Percentiles rank a stretch among this genome's conserved stretches.
These are phyloP conservation scores for Goffeauzyma gilvescens DNA, from an alignment of 768 basidiomycete genomes.

Conservation along the genomic window DNA sequence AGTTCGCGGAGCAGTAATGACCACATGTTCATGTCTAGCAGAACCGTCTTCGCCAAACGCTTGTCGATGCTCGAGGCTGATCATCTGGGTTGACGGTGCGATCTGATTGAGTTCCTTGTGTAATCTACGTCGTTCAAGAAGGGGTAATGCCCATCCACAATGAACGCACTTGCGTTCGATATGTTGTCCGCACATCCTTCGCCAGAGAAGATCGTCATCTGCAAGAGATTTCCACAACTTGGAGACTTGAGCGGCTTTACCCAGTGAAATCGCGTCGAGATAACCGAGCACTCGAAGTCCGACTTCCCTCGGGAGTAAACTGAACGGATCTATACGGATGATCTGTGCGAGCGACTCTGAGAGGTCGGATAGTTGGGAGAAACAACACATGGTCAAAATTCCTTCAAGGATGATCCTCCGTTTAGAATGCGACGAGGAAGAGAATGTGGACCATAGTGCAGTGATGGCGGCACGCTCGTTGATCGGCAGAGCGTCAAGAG, in stretches of 20 bases:
- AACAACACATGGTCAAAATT: conserved; percentile 96
- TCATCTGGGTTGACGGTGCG: too few species aligned
- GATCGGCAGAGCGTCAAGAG: conserved; percentile 69
- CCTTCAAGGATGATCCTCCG: conserved; percentile 89
- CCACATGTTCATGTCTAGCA: too few species aligned
- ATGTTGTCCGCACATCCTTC: conserved; percentile 91
- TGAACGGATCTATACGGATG: conserved; percentile 88
- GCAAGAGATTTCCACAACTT: conserved; percentile 69
- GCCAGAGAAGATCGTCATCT: conserved; percentile 90
- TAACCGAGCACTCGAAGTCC: conserved; percentile 65
- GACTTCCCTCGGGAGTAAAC: conserved; percentile 74
- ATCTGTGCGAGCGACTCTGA: conserved; percentile 77
- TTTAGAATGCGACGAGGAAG: conserved; percentile 73
- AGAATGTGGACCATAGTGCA: conserved; percentile 89
- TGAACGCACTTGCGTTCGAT: conserved; percentile 91
- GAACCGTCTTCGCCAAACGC: too few species aligned
- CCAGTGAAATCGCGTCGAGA: conserved; percentile 81
- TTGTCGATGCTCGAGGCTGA: too few species aligned
- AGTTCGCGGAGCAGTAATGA: too few species aligned
- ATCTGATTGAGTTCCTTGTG: conserved; percentile 27
- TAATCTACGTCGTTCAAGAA: conserved; percentile 43
- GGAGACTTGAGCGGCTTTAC: conserved; percentile 79
- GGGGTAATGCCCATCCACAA: conserved; percentile 91
- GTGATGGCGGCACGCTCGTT: conserved; percentile 74
- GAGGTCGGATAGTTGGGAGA: conserved; percentile 89